Base-by-base conservation (phyloP, 495 filamentous ascomycete species). In the Daldinia childiae region DNA sequence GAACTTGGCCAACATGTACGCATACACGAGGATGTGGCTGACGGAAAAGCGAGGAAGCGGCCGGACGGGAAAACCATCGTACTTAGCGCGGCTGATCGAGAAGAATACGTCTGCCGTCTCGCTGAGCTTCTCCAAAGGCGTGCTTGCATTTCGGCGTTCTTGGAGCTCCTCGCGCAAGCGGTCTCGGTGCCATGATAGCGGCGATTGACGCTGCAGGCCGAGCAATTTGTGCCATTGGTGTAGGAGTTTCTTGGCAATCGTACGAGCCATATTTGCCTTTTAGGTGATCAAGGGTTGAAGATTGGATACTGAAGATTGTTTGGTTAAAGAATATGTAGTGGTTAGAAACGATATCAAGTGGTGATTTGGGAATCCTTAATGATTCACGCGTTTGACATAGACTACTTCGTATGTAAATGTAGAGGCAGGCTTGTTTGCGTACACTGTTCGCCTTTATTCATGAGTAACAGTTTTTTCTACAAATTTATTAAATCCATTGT, bases 61-160 rank as follows among this genome's bases (percentile, higher is more conserved):
- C 19, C 41, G 27, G 5, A 55, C 43, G 15, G 55, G 63, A 24
- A 30, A 66, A 27, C 63, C 52, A 15, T 66, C 63, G 48, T 57
- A 27, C 24, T 66, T 74, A 62, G 84, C 85, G 67, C 83, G 79
- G 78, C 75, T 84, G 26, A 83, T 77, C 27, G 79, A 78, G 68
- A 86, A 87, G 59, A 85, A 80, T n/a, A 87, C 82, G 60, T 86
- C 85, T 2, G 84, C 81, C n/a, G 79, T 78, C 72, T 86, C 85
- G 76, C 83, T 86, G 38, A 87, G 72, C 73, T 79, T 83, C 68
- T 79, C 65, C 43, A 73, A 73, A 9, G 50, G 61, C 17, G 76
- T 82, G 0, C 66, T 72, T 64, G 84, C 83, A 0, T 69, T 62
- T 21, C 73, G 76, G 27, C 69, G 73, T 66, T 87, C 85, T 15